Evolutionary conservation across 2,329 filamentous ascomycete species (phyloP).

Genomic region (Hirsutella minnesotensis): DNA sequence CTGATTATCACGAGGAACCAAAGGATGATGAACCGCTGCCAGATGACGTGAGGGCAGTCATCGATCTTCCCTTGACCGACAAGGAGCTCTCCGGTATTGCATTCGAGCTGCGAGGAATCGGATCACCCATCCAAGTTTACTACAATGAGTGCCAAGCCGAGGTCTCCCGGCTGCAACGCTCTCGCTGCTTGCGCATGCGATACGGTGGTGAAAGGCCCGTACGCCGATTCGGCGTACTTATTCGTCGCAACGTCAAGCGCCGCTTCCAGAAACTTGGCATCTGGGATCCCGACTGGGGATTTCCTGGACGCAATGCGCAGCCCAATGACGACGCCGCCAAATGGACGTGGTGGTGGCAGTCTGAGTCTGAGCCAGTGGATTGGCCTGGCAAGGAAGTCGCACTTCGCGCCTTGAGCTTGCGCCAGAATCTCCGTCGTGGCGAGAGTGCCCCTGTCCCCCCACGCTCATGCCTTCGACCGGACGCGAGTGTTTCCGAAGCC

Average conservation of each 20-base stretch:
- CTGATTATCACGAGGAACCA: too few species aligned
- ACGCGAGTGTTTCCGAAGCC: background rate
- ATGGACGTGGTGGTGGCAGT: background rate
- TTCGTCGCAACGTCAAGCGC: conserved; percentile 2
- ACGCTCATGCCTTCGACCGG: background rate
- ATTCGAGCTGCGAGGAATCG: too few species aligned
- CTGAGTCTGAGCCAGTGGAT: too few species aligned
- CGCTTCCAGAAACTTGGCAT: conserved; percentile 2
- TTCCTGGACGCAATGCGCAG: background rate
- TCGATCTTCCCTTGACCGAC: background rate
- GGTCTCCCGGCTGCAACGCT: background rate
- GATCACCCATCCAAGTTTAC: background rate
- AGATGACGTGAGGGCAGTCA: background rate
- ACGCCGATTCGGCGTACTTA: background rate
- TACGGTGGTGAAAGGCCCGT: background rate
- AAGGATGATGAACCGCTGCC: too few species aligned
- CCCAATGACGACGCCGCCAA: background rate
- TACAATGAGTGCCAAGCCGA: background rate
- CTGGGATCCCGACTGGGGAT: conserved; percentile 2
- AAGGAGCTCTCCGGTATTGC: background rate
- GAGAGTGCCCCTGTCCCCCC: background rate
- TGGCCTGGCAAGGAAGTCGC: too few species aligned
- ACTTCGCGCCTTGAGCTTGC: background rate
- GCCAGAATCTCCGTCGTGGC: conserved; percentile 1
- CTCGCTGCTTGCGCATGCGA: background rate